A percentile compares a stretch with the other conserved stretches of the same genome.
Evolutionary conservation across 441 rosid genomes (phyloP).

Genomic region (Manihot esculenta): DNA sequence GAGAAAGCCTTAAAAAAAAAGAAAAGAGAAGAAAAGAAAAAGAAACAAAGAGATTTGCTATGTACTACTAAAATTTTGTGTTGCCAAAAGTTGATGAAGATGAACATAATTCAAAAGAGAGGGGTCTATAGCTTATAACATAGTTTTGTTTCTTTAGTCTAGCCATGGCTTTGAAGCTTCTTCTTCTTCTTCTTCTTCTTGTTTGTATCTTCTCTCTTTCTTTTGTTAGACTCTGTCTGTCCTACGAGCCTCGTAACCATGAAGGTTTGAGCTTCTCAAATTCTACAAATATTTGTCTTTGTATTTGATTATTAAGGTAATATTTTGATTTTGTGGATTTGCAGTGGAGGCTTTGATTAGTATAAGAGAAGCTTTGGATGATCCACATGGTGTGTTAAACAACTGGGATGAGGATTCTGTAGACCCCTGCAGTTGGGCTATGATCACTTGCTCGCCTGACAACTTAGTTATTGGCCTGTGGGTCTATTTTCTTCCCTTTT

Average conservation of each 20-base stretch:
- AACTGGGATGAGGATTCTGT: constrained; percentile 94
- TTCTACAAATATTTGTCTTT: background rate
- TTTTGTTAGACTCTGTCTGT: constrained; percentile 32
- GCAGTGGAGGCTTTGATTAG: constrained; percentile 80
- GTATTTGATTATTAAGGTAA: background rate
- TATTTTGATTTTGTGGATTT: constrained; percentile 10
- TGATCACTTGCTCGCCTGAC: constrained; percentile 79
- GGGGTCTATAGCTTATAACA: too few relatives aligned
- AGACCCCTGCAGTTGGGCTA: constrained; percentile 97
- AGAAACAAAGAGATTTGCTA: background rate
- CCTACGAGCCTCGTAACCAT: constrained; percentile 78
- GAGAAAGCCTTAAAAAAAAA: background rate
- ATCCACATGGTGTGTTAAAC: constrained; percentile 75
- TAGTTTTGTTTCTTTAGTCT: background rate
- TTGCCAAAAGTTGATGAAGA: too few relatives aligned
- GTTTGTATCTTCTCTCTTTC: constrained; percentile 26
- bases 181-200: constrained; percentile 30
- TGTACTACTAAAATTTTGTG: too few relatives aligned
- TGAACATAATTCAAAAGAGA: too few relatives aligned
- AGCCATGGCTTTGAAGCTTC: constrained; percentile 33
- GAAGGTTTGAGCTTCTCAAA: constrained; percentile 72
- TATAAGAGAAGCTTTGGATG: constrained; percentile 51
- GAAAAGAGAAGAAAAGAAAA: background rate
- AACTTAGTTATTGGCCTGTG: constrained; percentile 77
- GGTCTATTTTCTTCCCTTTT: constrained; percentile 21